Base-by-base conservation (phyloP, 169 alveolate species). In the Eimeria necatrix region DNA sequence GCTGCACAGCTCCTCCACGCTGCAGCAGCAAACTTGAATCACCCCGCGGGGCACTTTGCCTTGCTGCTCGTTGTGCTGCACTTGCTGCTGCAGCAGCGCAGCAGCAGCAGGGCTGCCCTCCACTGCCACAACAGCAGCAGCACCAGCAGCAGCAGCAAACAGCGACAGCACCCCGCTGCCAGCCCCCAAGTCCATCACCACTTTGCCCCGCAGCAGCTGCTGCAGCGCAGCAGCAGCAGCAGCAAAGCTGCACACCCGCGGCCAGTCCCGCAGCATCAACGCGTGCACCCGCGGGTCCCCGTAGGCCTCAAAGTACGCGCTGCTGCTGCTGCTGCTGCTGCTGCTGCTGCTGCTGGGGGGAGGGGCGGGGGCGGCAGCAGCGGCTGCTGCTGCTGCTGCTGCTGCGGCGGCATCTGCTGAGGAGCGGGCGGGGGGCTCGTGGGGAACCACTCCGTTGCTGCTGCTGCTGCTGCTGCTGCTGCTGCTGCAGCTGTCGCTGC, bases 161-260 rank as follows among this genome's bases (percentile, higher is more conserved):
- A 71, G 92, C 2, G 98, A 95, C n/a, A 98, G 92, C 5, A 98
- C 95, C 49, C 99, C 99, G 68, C 98, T 95, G 6, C 99, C 99
- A 26, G 97, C 95, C 16, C 99, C 99, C n/a, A 98, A 98, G 93
- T 98, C 99, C 87, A 98, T 60, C 24, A 98, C 98, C 18, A 96
- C 87, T 88, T 97, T 97, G 68, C 97, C 98, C 90, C 20, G 71
- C 80, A 84, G n/a, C 46, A 78, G 85, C n/a, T n/a, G 20, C 7
- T 60, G 49, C 20, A 18, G 18, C 88, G 16, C 46, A 49, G 59
- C 71, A 56, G 81, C 32, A 26, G 89, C 91, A 1, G 49, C 20
- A 18, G 20, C 32, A 51, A 95, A 96, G 52, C 96, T 95, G 46
- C 78, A 91, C 14, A 89, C 92, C 68, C 96, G 96, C 53, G 94